Percentiles rank a stretch among this genome's conserved stretches.
These are phyloP conservation scores for Chlorokybus atmophyticus DNA, from an alignment of 139 green algal genomes.

Conservation along the genomic window DNA sequence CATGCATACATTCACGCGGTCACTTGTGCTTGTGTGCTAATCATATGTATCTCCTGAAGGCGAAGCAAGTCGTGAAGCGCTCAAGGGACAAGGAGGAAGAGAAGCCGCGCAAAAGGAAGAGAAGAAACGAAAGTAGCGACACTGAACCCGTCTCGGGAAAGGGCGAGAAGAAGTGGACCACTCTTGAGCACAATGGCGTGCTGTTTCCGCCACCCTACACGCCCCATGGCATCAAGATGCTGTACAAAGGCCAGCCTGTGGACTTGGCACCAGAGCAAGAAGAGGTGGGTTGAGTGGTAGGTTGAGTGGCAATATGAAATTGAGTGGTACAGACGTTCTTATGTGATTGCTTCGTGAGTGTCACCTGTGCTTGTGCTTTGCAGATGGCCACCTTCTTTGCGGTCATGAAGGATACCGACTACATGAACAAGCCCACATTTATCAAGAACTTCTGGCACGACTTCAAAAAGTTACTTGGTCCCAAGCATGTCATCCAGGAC, in stretches of 20 bases:
- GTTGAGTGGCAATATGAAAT: no score
- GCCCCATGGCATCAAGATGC: conserved; percentile 88
- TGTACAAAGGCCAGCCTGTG: conserved; percentile 82
- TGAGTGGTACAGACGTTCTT: no score
- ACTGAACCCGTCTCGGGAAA: no score
- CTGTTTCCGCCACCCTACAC: conserved; percentile 86
- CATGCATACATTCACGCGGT: no score
- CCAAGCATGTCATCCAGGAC: conserved; percentile 69
- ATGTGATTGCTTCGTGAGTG: no score
- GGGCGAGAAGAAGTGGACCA: conserved; percentile 54
- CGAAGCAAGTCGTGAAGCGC: no score
- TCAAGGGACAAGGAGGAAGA: no score
- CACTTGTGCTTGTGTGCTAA: no score
- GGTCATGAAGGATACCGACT: conserved; percentile 93
- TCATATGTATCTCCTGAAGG: no score
- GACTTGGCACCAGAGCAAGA: conserved; percentile 67
- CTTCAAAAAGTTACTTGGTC: conserved; percentile 74
- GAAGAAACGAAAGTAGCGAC: no score
- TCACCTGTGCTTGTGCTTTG: no score
- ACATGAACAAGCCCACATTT: conserved; percentile 80
- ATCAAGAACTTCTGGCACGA: conserved; percentile 92
- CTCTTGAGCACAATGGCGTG: conserved; percentile 75
- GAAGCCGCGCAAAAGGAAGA: no score
- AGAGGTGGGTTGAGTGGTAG: conserved; percentile 19
- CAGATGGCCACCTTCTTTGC: conserved; percentile 93